Base-by-base conservation (phyloP, 2,329 filamentous ascomycete species). In the Fusarium sp. region DNA sequence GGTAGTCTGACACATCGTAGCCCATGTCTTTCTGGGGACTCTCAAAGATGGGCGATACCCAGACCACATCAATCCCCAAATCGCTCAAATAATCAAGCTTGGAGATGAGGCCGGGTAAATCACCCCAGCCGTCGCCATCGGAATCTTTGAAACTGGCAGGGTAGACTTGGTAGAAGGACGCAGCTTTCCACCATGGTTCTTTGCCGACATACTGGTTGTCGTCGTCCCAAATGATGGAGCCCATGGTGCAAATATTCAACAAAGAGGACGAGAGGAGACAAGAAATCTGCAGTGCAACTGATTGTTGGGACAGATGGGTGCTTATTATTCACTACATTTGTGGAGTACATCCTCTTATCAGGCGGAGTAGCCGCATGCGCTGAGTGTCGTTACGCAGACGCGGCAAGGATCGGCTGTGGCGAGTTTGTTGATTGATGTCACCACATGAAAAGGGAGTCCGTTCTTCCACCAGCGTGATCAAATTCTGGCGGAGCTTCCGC, bases 1-100 rank as follows among this genome's bases (percentile, higher is more conserved):
- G 67, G 69, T 93, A 93, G 78, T 93, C 87, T 0, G 87, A 86
- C 45, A 92, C 87, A 74, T 92, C 91, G 76, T 92, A 92, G 3
- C 90, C 91, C 89, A 92, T 90, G 64, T 92, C 91, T 47, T 87
- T 79, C 69, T 90, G 87, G 0, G 90, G 90, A 35, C 75, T 77
- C 25, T 81, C 77, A 50, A 77, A 82, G 47, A 80, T 79, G 3
- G 78, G 78, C 0, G 78, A 79, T 0, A 79, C 17, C 77, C 77
- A 79, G 25, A 79, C 75, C 4, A 73, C 69, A 62, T 66, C 1
- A 69, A 74, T 7, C 1, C 91, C 17, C 81, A 62, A 79, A 75
- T 52, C 43, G 22, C 43, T 47, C 22, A 47, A 25, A 38, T 79
- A 79, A 27, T 79, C 78, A 15, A 79, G 71, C 38, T 79, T 79